These are phyloP conservation scores for Yamadazyma songkhlaensis DNA, from an alignment of 1,139 yeast genomes.

Conservation along the genomic window DNA sequence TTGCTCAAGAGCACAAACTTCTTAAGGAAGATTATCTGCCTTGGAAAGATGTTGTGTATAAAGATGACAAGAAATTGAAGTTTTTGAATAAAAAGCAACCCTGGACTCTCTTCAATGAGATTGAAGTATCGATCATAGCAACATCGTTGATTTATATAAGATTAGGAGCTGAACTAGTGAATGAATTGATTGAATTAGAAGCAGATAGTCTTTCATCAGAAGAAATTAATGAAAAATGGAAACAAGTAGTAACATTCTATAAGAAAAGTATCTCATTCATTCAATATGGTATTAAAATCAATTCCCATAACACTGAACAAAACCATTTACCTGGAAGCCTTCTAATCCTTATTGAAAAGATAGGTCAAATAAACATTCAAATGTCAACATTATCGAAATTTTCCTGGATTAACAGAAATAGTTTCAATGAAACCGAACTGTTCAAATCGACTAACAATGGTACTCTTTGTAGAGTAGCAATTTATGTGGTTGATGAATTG, in stretches of 20 bases:
- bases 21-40: slow-evolving; percentile 5
- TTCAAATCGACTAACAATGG: slow-evolving; percentile 36
- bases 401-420: slow-evolving; percentile 37
- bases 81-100: slow-evolving; percentile 2
- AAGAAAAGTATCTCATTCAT: slow-evolving; percentile 30
- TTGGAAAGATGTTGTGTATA: slow-evolving; percentile 9
- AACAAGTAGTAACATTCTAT: slow-evolving; percentile 31
- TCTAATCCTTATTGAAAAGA: slow-evolving; percentile 24
- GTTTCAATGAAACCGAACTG: slow-evolving; percentile 25
- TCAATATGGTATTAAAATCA: slow-evolving; percentile 20
- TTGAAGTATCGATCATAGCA: slow-evolving; percentile 24
- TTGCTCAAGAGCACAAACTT: slow-evolving; percentile 3
- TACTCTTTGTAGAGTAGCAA: slow-evolving; percentile 41
- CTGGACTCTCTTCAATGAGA: slow-evolving; percentile 34
- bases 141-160: slow-evolving; percentile 28
- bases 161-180: slow-evolving; percentile 36
- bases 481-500: slow-evolving; percentile 35
- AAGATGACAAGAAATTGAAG: slow-evolving; percentile 3
- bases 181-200: slow-evolving; percentile 32
- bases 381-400: slow-evolving; percentile 41
- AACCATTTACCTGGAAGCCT: slow-evolving; percentile 16
- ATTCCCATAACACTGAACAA: slow-evolving; percentile 1
- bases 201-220: slow-evolving; percentile 11
- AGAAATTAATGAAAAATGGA: slow-evolving; percentile 31
- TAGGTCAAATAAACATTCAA: slow-evolving; percentile 34